Percentiles rank a stretch among this genome's conserved stretches.
Conservation (phyloP, 176 grass and related monocot genomes). For the Paspalum vaginatum region DNA sequence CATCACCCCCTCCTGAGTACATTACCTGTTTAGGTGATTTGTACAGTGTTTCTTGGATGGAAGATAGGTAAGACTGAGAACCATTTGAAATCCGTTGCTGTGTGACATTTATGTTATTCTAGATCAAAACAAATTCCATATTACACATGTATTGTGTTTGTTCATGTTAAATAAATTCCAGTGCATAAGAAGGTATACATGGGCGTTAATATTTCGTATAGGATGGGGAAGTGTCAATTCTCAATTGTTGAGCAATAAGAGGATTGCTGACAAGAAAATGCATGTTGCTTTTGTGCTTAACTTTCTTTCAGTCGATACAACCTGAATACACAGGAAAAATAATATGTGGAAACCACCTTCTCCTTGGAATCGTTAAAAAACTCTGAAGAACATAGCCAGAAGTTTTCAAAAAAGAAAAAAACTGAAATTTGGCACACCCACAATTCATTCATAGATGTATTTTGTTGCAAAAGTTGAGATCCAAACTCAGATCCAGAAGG, state of each 20-base stretch:
- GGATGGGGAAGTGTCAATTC: conserved; percentile 18
- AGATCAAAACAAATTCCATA: conserved; percentile 18
- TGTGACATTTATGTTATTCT: background rate
- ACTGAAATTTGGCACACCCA: too few relatives aligned
- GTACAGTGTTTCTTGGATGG: conserved; percentile 98
- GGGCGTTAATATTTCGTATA: background rate
- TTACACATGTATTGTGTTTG: background rate
- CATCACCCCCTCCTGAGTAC: conserved; percentile 70
- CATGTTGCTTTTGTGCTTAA: background rate
- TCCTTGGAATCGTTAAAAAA: too few relatives aligned
- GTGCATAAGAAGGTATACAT: background rate
- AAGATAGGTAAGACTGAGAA: conserved; percentile 76
- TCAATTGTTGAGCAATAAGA: background rate
- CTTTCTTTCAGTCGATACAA: background rate
- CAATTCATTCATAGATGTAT: too few relatives aligned
- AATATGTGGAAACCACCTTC: too few relatives aligned
- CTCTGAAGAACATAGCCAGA: too few relatives aligned
- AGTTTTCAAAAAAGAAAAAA: too few relatives aligned
- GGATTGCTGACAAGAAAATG: background rate
- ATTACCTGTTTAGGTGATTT: conserved; percentile 82
- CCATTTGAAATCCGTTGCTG: conserved; percentile 14
- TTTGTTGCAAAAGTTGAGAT: too few relatives aligned
- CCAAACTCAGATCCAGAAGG: too few relatives aligned
- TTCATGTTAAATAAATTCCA: background rate
- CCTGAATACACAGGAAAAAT: background rate